Conservation (phyloP, 2,329 filamentous ascomycete species). For the Escovopsis sp. region DNA sequence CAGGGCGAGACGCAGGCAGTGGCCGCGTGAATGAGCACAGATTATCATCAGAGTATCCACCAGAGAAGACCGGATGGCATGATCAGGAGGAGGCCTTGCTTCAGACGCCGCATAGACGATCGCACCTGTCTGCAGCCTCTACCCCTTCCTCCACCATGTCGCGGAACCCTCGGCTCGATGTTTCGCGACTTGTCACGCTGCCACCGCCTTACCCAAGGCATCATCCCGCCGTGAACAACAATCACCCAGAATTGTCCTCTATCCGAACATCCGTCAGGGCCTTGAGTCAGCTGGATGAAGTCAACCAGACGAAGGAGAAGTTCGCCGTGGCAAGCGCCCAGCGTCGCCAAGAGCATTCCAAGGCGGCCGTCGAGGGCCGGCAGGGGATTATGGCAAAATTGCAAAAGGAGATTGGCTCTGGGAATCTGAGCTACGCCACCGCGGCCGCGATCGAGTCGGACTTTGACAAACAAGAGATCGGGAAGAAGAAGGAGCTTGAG, state of each 20-base stretch:
- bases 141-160: slow-evolving; percentile 30
- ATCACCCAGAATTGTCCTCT: slow-evolving; percentile 71
- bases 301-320: slow-evolving; percentile 51
- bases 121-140: slow-evolving; percentile 23
- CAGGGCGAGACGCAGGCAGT: slow-evolving; percentile 19
- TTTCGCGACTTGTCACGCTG: slow-evolving; percentile 81
- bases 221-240: slow-evolving; percentile 91
- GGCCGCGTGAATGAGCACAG: slow-evolving; percentile 24
- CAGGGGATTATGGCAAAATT: slow-evolving; percentile 58
- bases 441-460: slow-evolving; percentile 70
- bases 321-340: slow-evolving; percentile 42
- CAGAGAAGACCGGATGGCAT: slow-evolving; percentile 41
- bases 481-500: slow-evolving; percentile 53
- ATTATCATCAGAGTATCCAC: slow-evolving; percentile 33
- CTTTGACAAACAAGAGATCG: slow-evolving; percentile 53
- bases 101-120: slow-evolving; percentile 30
- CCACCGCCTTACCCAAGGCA: slow-evolving; percentile 90
- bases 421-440: slow-evolving; percentile 67
- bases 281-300: slow-evolving; percentile 57
- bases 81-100: slow-evolving; percentile 25
- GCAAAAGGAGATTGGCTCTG: slow-evolving; percentile 61
- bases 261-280: slow-evolving; percentile 61
- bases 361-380: slow-evolving; percentile 35
- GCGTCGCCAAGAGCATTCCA: slow-evolving; percentile 38
- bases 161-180: slow-evolving; percentile 50